These are phyloP conservation scores for Astragalus membranaceus DNA, from an alignment of 306 rosid species.

Conservation along the genomic window DNA sequence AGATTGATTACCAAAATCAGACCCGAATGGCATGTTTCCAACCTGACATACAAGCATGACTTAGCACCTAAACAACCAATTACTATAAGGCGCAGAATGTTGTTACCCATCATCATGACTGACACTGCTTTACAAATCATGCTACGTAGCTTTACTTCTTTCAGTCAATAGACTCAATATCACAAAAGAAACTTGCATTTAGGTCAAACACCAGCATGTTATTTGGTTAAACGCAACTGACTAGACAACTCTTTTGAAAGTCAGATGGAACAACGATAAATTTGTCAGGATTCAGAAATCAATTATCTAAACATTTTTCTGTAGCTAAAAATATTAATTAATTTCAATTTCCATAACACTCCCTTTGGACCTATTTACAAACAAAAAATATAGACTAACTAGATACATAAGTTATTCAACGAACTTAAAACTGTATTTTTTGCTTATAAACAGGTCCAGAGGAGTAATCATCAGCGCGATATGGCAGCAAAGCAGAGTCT, in stretches of 20 bases:
- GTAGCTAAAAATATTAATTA: background rate
- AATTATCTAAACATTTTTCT: background rate
- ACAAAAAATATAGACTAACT: too few species aligned
- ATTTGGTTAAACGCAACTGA: background rate
- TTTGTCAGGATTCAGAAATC: background rate
- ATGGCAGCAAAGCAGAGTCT: background rate
- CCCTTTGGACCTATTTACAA: too few species aligned
- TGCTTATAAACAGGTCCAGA: too few species aligned
- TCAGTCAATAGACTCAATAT: background rate
- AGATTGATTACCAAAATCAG: constrained; percentile 62
- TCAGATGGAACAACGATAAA: background rate
- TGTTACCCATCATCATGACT: background rate
- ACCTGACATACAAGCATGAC: constrained; percentile 34
- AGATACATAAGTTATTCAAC: too few species aligned
- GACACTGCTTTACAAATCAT: background rate
- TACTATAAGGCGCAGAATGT: background rate
- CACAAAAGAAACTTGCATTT: background rate
- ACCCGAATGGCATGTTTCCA: constrained; percentile 56
- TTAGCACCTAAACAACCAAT: constrained; percentile 8
- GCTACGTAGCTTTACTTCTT: background rate
- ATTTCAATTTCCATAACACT: background rate
- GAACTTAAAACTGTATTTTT: too few species aligned
- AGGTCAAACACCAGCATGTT: background rate
- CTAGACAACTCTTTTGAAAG: background rate
- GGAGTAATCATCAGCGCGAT: background rate